Conservation (phyloP, 2,329 filamentous ascomycete species). For the Xylaria sp. region DNA sequence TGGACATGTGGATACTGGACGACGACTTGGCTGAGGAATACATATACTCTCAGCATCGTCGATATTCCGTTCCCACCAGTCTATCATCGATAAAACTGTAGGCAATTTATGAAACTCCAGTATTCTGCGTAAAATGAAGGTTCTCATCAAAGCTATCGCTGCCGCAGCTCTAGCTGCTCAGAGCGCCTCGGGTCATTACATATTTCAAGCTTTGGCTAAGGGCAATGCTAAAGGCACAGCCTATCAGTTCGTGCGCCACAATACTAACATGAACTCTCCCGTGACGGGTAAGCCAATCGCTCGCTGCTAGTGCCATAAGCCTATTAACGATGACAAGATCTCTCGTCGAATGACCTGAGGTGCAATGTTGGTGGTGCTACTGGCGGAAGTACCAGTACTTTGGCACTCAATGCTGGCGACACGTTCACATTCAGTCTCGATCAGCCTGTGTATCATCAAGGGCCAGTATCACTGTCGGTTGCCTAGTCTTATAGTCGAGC, state of each 20-base stretch:
- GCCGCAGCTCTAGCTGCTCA: conserved; percentile 41
- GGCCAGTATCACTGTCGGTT: conserved; percentile 44
- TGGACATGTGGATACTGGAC: background rate
- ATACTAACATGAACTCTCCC: conserved; percentile 55
- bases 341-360: conserved; percentile 48
- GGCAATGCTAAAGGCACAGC: conserved; percentile 42
- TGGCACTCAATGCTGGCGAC: conserved; percentile 46
- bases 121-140: conserved; percentile 40
- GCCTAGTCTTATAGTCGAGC: background rate
- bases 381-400: conserved; percentile 44
- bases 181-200: conserved; percentile 48
- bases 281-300: conserved; percentile 42
- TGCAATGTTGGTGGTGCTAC: conserved; percentile 48
- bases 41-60: conserved; percentile 17
- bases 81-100: background rate
- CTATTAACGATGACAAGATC: conserved; percentile 33
- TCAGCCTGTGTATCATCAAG: conserved; percentile 50
- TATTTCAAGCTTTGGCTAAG: conserved; percentile 46
- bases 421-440: conserved; percentile 48
- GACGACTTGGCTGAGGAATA: background rate
- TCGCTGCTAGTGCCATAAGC: background rate
- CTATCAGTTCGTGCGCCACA: conserved; percentile 49
- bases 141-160: conserved; percentile 36
- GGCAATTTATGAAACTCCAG: background rate
- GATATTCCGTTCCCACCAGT: background rate